These are phyloP conservation scores for Telopea speciosissima DNA, from an alignment of 177 flowering plant species.

Conservation along the genomic window DNA sequence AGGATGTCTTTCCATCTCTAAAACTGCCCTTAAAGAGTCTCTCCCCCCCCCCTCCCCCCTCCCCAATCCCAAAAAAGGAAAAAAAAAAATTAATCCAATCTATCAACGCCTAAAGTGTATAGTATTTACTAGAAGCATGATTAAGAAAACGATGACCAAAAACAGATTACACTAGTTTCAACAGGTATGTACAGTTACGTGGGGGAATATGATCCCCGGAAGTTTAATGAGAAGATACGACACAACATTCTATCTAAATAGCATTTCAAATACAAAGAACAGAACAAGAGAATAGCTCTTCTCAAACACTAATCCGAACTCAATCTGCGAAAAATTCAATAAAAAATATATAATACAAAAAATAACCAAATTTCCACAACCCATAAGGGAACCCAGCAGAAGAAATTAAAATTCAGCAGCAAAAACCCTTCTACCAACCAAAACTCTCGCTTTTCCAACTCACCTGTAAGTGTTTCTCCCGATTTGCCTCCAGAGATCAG, in stretches of 20 bases:
- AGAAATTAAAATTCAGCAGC: not conserved
- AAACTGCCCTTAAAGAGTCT: not conserved
- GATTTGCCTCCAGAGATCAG: slow-evolving; percentile 27
- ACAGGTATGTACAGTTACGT: not conserved
- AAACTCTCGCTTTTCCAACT: slow-evolving; percentile 7
- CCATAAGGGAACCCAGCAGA: not conserved
- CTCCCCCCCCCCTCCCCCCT: no score
- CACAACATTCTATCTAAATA: no score
- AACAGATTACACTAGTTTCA: not conserved
- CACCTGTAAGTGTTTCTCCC: slow-evolving; percentile 34
- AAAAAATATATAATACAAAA: no score
- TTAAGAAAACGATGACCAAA: not conserved
- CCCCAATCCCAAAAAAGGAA: no score
- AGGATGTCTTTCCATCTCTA: no score
- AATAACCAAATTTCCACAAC: no score
- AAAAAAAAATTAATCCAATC: not conserved
- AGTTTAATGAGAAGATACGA: no score
- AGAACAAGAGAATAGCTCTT: no score
- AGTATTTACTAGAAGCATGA: not conserved
- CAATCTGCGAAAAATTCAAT: not conserved
- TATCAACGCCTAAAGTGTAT: not conserved
- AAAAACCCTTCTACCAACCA: not conserved
- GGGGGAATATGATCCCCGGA: not conserved
- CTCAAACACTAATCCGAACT: not conserved
- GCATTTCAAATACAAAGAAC: no score